phyloP scores from a whole-genome alignment of 805 yeast genomes.

The Candida dajiaensis region DNA sequence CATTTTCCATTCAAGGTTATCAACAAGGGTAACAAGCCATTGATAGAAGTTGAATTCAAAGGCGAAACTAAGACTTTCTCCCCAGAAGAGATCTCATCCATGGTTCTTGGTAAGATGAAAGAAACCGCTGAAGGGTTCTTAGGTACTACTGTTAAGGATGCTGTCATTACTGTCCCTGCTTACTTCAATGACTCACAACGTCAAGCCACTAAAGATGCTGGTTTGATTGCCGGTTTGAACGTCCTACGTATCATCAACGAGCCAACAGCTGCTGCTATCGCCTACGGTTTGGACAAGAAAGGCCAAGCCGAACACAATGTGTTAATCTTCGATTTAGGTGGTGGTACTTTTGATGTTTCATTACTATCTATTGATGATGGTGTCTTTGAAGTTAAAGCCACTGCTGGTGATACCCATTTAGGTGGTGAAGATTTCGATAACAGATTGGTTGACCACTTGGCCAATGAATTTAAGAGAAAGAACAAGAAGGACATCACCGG shows the following conservation, averaged over 20 bases:
- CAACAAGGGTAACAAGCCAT: slow-evolving; percentile 80
- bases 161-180: slow-evolving; percentile 95
- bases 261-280: slow-evolving; percentile 98
- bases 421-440: slow-evolving; percentile 99
- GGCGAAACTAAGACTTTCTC: slow-evolving; percentile 84
- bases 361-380: slow-evolving; percentile 91
- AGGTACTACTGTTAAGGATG: slow-evolving; percentile 78
- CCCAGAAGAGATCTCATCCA: slow-evolving; percentile 92
- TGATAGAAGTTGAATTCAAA: slow-evolving; percentile 79
- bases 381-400: slow-evolving; percentile 94
- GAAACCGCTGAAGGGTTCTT: slow-evolving; percentile 86
- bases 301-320: slow-evolving; percentile 79
- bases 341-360: slow-evolving; percentile 99
- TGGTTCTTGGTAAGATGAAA: slow-evolving; percentile 89
- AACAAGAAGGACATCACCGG: slow-evolving; percentile 88
- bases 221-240: slow-evolving; percentile 92
- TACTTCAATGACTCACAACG: slow-evolving; percentile 97
- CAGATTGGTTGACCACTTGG: slow-evolving; percentile 92
- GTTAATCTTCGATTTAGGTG: slow-evolving; percentile 93
- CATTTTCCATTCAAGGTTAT: slow-evolving; percentile 85
- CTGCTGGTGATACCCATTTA: slow-evolving; percentile 76
- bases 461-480: slow-evolving; percentile 95
- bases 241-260: slow-evolving; percentile 93
- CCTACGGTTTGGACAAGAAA: slow-evolving; percentile 79
- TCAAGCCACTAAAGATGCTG: slow-evolving; percentile 98